These are phyloP conservation scores for Pichia phayaonensis DNA, from an alignment of 805 yeast species.

Conservation along the genomic window DNA sequence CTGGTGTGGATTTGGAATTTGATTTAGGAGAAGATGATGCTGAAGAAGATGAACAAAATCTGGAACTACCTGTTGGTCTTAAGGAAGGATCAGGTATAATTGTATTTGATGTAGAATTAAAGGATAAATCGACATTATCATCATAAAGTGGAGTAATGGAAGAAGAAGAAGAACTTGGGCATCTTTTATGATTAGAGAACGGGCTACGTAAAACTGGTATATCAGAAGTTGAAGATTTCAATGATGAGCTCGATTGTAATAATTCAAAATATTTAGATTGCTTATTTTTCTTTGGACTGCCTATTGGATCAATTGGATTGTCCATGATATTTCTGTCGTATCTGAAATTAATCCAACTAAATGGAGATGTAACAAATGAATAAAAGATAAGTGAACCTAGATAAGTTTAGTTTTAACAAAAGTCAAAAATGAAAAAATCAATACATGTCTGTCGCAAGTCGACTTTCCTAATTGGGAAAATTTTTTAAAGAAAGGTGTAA, in stretches of 20 bases:
- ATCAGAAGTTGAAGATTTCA: not conserved
- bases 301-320: not conserved
- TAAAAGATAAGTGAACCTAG: too few species aligned
- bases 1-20: conserved; percentile 3
- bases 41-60: conserved; percentile 6
- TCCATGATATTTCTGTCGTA: not conserved
- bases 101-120: not conserved
- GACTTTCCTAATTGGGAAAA: not conserved
- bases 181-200: not conserved
- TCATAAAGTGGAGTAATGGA: not conserved
- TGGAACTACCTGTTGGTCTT: not conserved
- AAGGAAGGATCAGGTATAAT: not conserved
- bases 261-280: conserved; percentile 5
- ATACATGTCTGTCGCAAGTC: not conserved
- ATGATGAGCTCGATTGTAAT: not conserved
- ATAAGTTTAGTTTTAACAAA: not conserved
- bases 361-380: too few species aligned
- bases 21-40: conserved; percentile 6
- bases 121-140: not conserved
- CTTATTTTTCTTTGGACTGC: not conserved
- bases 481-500: too few species aligned
- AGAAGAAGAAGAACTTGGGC: not conserved
- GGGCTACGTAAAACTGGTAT: not conserved
- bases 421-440: not conserved
- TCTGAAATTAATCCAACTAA: too few species aligned